Percentiles rank a stretch among this genome's conserved stretches.
Conservation (phyloP, 352 stramenopile genomes). For the Halophytophthora polymorphica region DNA sequence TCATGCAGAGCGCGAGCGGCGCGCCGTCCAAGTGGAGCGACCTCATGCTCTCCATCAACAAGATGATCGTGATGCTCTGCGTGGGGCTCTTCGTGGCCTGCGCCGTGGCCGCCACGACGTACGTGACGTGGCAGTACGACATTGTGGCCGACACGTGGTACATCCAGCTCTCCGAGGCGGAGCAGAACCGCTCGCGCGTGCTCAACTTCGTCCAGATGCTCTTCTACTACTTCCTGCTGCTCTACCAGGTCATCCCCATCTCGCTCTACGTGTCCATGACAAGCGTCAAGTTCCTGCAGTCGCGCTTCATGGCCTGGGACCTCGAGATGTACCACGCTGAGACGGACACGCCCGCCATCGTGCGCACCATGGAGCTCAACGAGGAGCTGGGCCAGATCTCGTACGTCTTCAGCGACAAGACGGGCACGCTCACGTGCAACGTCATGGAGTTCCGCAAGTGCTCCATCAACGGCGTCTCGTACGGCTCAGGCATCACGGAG, state of each 20-base stretch:
- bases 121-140: slow-evolving; percentile 57
- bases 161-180: slow-evolving; percentile 36
- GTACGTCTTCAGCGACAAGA: slow-evolving; percentile 93
- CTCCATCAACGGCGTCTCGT: slow-evolving; percentile 90
- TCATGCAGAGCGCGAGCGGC: slow-evolving; percentile 73
- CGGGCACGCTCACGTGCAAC: slow-evolving; percentile 92
- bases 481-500: slow-evolving; percentile 85
- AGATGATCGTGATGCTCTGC: slow-evolving; percentile 78
- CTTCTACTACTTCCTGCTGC: slow-evolving; percentile 92
- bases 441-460: slow-evolving; percentile 95
- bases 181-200: slow-evolving; percentile 38
- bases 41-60: slow-evolving; percentile 83
- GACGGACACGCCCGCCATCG: slow-evolving; percentile 84
- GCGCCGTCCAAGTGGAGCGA: slow-evolving; percentile 75
- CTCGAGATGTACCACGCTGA: slow-evolving; percentile 91
- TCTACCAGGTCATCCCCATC: slow-evolving; percentile 97
- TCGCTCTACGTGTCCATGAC: slow-evolving; percentile 98
- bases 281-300: slow-evolving; percentile 94
- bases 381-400: slow-evolving; percentile 92
- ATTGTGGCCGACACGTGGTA: slow-evolving; percentile 53
- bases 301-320: slow-evolving; percentile 92
- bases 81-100: slow-evolving; percentile 60
- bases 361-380: slow-evolving; percentile 82
- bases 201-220: slow-evolving; percentile 61
- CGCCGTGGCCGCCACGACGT: slow-evolving; percentile 44